Conservation (phyloP, 2,329 filamentous ascomycete genomes). For the Chaetomium sp. region DNA sequence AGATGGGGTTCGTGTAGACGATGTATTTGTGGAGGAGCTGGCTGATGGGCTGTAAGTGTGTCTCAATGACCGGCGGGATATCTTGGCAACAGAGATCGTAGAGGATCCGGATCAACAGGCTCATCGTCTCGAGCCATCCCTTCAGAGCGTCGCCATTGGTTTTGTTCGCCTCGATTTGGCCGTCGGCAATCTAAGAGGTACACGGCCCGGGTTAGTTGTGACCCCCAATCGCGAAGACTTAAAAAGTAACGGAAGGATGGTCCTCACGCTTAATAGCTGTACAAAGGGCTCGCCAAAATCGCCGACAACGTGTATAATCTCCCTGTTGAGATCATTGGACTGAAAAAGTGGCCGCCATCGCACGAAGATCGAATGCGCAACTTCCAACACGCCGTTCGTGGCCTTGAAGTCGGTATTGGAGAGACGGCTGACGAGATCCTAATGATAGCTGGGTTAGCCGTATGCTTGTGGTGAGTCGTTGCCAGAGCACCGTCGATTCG, state of each 20-base stretch:
- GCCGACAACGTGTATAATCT: constrained; percentile 90
- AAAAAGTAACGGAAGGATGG: not conserved
- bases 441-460: constrained; percentile 1
- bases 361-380: constrained; percentile 96
- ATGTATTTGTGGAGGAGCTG: constrained; percentile 87
- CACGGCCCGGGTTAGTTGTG: constrained; percentile 11
- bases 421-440: constrained; percentile 84
- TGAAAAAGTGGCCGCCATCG: constrained; percentile 91
- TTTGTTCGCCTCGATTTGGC: constrained; percentile 66
- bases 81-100: constrained; percentile 98
- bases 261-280: constrained; percentile 62
- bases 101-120: constrained; percentile 83
- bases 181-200: constrained; percentile 53
- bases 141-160: constrained; percentile 68
- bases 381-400: constrained; percentile 92
- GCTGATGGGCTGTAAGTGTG: constrained; percentile 72
- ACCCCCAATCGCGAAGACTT: too few relatives aligned
- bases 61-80: constrained; percentile 88
- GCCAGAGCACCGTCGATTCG: constrained; percentile 21
- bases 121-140: constrained; percentile 76
- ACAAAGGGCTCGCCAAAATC: constrained; percentile 83
- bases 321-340: constrained; percentile 85
- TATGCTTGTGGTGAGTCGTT: not conserved
- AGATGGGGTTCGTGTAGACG: constrained; percentile 74
- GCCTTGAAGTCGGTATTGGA: constrained; percentile 73